Evolutionary conservation across 352 stramenopile genomes (phyloP), one percentile per base, ranked within the genome.

Genomic region (Globisporangium carolinianum): DNA sequence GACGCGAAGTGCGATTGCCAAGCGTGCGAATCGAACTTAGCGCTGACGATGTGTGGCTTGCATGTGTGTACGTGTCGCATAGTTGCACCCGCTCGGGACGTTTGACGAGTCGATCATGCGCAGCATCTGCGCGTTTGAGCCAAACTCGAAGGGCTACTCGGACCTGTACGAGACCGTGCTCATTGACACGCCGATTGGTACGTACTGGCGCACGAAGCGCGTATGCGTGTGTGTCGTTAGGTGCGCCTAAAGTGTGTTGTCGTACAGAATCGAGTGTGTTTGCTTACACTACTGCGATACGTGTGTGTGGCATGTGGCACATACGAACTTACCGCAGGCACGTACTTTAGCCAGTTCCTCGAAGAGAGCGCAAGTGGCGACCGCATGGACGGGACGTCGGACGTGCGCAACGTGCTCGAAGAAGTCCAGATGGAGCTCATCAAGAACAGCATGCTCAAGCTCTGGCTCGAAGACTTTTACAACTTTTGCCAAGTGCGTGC

Each of bases 401-500:
- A 95, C 60, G 85, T 98, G 43, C 90, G 95, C 64, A 97, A 98
- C 69, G 91, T 99, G 49, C 73, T 99, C 45, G 96, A 99, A 58
- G 97, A 99, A 67, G 94, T 99, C 47, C 95, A 99, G 69, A 98
- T 99, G 81, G 95, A 99, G 76, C 97, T 99, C 57, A 98, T 99
- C 72, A 98, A 99, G 79, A 98, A 98, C 68, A 96, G 82, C 58
- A 94, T 99, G 71, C 94, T 99, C 62, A 99, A 99, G 76, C 88
- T 98, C n/a, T 97, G 93, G 81, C 74, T 98, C 10, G 90, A 97
- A 55, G 90, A 97, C 60, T 97, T 97, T 57, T 93, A 96, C 73
- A 85, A 91, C 54, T 99, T 98, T 69, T 98, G 92, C 61, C 74
- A 96, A 65, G 81, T 93, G 32, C 18, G 61, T 47, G 7, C 51